Conservation (phyloP, 2,329 filamentous ascomycete genomes). For the Alternaria ethzedia region DNA sequence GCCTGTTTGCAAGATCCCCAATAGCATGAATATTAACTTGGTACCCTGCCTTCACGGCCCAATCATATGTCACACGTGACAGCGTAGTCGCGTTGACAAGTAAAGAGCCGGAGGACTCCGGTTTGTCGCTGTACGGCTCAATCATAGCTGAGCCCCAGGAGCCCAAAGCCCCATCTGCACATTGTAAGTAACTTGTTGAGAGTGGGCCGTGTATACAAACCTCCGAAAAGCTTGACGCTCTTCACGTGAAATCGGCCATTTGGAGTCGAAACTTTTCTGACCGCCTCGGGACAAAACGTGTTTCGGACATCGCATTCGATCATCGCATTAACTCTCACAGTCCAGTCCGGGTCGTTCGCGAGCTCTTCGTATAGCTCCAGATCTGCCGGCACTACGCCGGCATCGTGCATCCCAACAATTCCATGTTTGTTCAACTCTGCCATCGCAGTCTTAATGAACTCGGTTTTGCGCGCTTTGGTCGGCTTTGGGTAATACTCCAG, state of each 20-base stretch:
- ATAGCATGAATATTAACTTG: slow-evolving; percentile 78
- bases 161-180: slow-evolving; percentile 69
- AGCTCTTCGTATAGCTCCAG: slow-evolving; percentile 63
- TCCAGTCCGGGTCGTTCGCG: slow-evolving; percentile 61
- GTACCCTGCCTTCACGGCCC: slow-evolving; percentile 64
- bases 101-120: slow-evolving; percentile 67
- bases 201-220: slow-evolving; percentile 45
- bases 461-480: slow-evolving; percentile 58
- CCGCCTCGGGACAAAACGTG: slow-evolving; percentile 64
- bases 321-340: slow-evolving; percentile 71
- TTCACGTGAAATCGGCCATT: slow-evolving; percentile 63
- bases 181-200: slow-evolving; percentile 16
- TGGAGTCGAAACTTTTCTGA: slow-evolving; percentile 52
- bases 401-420: slow-evolving; percentile 73
- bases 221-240: slow-evolving; percentile 74
- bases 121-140: slow-evolving; percentile 71
- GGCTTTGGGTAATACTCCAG: slow-evolving; percentile 65
- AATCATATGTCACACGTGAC: slow-evolving; percentile 60
- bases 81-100: slow-evolving; percentile 69
- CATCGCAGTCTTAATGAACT: slow-evolving; percentile 67
- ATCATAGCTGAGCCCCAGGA: slow-evolving; percentile 75
- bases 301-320: slow-evolving; percentile 69
- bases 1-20: slow-evolving; percentile 71
- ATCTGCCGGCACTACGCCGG: slow-evolving; percentile 64
- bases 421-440: slow-evolving; percentile 67